Evolutionary conservation across 306 rosid species (phyloP).

Genomic region (Lathyrus sativus): DNA sequence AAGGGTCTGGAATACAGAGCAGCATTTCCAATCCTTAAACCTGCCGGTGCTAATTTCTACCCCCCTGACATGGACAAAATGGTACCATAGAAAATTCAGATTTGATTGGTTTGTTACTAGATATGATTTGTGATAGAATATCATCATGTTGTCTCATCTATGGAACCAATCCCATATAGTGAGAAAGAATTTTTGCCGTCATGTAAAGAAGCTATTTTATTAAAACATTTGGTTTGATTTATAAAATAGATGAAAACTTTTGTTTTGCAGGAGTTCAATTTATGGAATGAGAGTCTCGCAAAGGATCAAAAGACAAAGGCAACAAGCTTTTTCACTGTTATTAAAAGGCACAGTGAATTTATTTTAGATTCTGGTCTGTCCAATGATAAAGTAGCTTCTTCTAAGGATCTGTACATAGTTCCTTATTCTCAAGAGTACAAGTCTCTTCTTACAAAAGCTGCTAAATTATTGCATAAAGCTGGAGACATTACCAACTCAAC

Average conservation of each 20-base stretch:
- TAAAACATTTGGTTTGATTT: constrained; percentile 25
- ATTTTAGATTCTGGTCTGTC: constrained; percentile 50
- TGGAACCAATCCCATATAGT: background rate
- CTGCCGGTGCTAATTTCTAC: constrained; percentile 91
- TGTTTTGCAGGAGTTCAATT: constrained; percentile 72
- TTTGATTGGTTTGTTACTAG: background rate
- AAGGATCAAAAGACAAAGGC: constrained; percentile 66
- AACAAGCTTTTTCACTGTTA: constrained; percentile 74
- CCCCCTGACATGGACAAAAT: constrained; percentile 93
- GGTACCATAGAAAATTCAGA: constrained; percentile 48
- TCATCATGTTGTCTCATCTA: background rate
- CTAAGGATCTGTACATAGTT: constrained; percentile 59
- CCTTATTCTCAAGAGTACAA: constrained; percentile 83
- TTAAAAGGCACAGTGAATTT: constrained; percentile 69
- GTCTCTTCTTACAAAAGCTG: constrained; percentile 64
- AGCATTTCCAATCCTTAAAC: constrained; percentile 77
- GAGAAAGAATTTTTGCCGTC: background rate
- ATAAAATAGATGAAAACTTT: constrained; percentile 35
- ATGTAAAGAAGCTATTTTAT: constrained; percentile 21
- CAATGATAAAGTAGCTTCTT: constrained; percentile 36
- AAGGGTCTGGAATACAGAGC: constrained; percentile 85
- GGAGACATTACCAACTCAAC: constrained; percentile 67
- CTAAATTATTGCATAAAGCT: constrained; percentile 80
- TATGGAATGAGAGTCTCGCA: constrained; percentile 71
- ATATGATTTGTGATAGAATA: constrained; percentile 19